phyloP scores from a whole-genome alignment of 2,329 filamentous ascomycete genomes.

The Sporothrix luriei region DNA sequence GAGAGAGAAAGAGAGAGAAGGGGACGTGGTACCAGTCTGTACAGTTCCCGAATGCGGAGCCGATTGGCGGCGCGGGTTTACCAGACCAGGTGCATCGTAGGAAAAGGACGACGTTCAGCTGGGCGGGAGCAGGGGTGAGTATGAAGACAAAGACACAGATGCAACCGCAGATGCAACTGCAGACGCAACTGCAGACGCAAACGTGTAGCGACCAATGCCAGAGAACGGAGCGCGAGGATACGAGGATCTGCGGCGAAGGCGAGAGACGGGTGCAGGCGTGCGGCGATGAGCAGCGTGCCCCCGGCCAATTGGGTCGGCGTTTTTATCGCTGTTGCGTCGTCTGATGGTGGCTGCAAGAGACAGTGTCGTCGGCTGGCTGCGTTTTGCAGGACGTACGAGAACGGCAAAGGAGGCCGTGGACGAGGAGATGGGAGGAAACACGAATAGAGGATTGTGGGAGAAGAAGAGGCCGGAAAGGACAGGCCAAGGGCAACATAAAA shows the following conservation, averaged over 20 bases:
- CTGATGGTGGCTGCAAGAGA: slow-evolving; percentile 4
- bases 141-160: too few species aligned
- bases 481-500: background rate
- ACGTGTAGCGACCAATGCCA: background rate
- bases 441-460: background rate
- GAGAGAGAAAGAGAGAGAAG: background rate
- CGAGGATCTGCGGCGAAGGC: slow-evolving; percentile 9
- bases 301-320: slow-evolving; percentile 12
- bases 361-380: slow-evolving; percentile 19
- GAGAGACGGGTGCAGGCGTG: slow-evolving; percentile 1
- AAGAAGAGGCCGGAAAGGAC: slow-evolving; percentile 1
- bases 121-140: background rate
- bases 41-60: slow-evolving; percentile 27
- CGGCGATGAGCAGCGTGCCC: background rate
- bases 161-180: slow-evolving; percentile 4
- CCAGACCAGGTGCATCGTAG: slow-evolving; percentile 28
- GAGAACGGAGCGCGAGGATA: background rate
- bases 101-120: background rate
- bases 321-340: slow-evolving; percentile 8
- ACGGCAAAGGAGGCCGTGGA: slow-evolving; percentile 12
- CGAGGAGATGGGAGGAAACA: background rate
- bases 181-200: background rate
- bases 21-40: background rate
- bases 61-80: slow-evolving; percentile 27
- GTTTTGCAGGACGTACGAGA: slow-evolving; percentile 14